Base-by-base conservation (phyloP, 495 filamentous ascomycete genomes). In the Podospora pseudoanserina region DNA sequence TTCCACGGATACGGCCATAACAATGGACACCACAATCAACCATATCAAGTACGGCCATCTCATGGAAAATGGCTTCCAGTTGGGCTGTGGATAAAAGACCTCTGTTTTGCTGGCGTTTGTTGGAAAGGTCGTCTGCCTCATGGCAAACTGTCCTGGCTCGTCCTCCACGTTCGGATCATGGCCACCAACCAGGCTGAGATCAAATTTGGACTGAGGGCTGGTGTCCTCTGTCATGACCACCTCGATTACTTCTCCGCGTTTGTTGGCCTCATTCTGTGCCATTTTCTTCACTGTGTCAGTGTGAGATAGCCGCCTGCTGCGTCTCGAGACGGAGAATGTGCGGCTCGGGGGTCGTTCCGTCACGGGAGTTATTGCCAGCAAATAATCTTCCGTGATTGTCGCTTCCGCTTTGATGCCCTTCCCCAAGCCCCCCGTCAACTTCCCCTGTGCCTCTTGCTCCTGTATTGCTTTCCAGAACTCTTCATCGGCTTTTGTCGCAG, bases 1-100 rank as follows among this genome's bases (percentile, higher is more conserved):
- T 74, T 92, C 90, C 73, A 88, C 85, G 13, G 79, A 68, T 13
- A 75, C 85, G 19, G 83, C 86, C 26, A 91, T 77, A 0, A 68
- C 77, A 20, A 89, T 70, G 0, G 90, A 89, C 16, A 89, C 61
- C 20, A 88, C 19, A 30, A 88, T 80, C 15, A 92, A 81, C 60
- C 81, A 73, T 0, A 79, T 66, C 28, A 82, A 79, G 73, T 90
- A 92, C 15, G 84, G 86, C 79, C 84, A 86, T 23, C 84, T 81
- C 88, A 92, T 91, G 0, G 86, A 87, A 65, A 90, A 84, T 0
- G 90, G 90, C 68, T 87, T 89, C 90, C 90, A 92, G 72, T 91
- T 84, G 3, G 88, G 88, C 70, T 86, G 83, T 0, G 86, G 85
- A 61, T 84, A 86, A 70, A 85, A 86, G 6, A 83, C 78, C 68